These are phyloP conservation scores for Suillus hirtellus DNA, from an alignment of 768 basidiomycete genomes.

Conservation along the genomic window DNA sequence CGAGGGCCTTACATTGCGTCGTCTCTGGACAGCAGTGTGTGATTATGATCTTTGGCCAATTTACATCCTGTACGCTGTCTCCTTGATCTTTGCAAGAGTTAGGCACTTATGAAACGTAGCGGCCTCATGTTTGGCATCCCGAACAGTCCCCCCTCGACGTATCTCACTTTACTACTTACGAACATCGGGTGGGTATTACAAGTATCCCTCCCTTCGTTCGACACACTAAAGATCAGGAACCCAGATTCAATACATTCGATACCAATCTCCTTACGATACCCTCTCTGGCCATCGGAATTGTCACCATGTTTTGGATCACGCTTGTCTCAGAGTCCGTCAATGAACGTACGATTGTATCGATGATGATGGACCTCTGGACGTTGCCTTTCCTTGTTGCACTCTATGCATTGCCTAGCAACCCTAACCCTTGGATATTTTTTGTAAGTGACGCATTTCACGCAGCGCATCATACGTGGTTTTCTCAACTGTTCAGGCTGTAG, in stretches of 20 bases:
- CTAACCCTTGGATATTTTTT: constrained; percentile 55
- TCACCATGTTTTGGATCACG: constrained; percentile 52
- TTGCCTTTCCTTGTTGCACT: constrained; percentile 62
- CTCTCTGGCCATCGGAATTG: constrained; percentile 47
- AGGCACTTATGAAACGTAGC: constrained; percentile 23
- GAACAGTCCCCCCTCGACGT: constrained; percentile 45
- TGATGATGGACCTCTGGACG: constrained; percentile 57
- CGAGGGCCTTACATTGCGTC: constrained; percentile 50
- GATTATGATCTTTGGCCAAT: constrained; percentile 71
- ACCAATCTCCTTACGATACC: constrained; percentile 66
- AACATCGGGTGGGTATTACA: constrained; percentile 42
- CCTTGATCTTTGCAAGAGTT: constrained; percentile 1
- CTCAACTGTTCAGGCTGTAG: constrained; percentile 33
- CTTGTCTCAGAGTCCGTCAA: constrained; percentile 53
- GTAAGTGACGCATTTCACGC: constrained; percentile 31
- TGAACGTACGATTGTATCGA: constrained; percentile 54
- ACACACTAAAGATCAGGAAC: neutral
- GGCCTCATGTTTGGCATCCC: constrained; percentile 58
- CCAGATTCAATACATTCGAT: constrained; percentile 57
- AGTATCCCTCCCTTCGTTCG: neutral
- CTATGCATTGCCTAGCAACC: constrained; percentile 46
- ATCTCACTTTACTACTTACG: constrained; percentile 59
- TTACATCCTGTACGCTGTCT: constrained; percentile 46
- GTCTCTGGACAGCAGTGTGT: constrained; percentile 53
- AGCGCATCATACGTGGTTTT: neutral